Conservation (phyloP, 2,329 filamentous ascomycete genomes). For the Alternaria ethzedia region DNA sequence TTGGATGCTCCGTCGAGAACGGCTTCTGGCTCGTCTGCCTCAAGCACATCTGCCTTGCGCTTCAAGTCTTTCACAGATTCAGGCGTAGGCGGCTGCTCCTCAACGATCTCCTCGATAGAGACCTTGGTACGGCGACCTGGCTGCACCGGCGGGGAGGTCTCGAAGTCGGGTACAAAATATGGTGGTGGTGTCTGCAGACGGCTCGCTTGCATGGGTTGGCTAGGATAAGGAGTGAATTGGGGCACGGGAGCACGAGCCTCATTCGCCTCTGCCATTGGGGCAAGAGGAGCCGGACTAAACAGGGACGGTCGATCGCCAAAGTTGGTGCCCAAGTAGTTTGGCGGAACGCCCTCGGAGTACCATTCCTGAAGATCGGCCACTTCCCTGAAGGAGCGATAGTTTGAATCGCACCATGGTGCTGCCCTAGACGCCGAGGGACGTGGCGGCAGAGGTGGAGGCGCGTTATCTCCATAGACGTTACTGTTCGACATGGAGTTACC, state of each 20-base stretch:
- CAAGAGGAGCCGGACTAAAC: slow-evolving; percentile 14
- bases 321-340: slow-evolving; percentile 12
- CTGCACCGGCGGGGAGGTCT: slow-evolving; percentile 14
- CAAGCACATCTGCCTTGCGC: slow-evolving; percentile 41
- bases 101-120: slow-evolving; percentile 43
- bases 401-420: slow-evolving; percentile 9
- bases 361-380: slow-evolving; percentile 9
- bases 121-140: slow-evolving; percentile 34
- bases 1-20: background rate
- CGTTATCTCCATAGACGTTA: background rate
- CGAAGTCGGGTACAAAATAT: slow-evolving; percentile 13
- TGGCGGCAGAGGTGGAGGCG: slow-evolving; percentile 26
- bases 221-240: background rate
- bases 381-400: slow-evolving; percentile 13
- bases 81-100: slow-evolving; percentile 40
- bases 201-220: slow-evolving; percentile 1
- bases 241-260: background rate
- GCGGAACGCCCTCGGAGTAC: slow-evolving; percentile 5
- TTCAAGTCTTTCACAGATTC: slow-evolving; percentile 36
- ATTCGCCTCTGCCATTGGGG: slow-evolving; percentile 8
- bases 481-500: background rate
- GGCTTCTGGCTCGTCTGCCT: slow-evolving; percentile 13
- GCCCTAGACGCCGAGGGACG: slow-evolving; percentile 19
- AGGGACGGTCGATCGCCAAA: slow-evolving; percentile 14
- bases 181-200: slow-evolving; percentile 29